These are phyloP conservation scores for Cylindrotheca closterium DNA, from an alignment of 108 stramenopile genomes.

Conservation along the genomic window DNA sequence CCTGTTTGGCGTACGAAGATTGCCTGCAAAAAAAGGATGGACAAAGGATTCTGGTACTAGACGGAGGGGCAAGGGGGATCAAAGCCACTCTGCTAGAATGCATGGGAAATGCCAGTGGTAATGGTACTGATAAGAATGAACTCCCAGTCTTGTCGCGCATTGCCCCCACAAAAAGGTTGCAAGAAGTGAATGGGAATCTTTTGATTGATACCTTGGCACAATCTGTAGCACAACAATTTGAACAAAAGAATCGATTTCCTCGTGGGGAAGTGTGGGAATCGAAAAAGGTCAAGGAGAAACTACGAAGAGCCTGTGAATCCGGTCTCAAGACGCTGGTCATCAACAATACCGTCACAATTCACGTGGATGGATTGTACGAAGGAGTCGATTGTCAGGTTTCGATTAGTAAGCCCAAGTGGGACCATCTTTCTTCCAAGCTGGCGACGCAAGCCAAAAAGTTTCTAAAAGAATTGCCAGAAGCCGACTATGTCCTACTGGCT, in stretches of 20 bases:
- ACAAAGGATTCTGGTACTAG: conserved; percentile 51
- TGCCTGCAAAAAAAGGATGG: conserved; percentile 17
- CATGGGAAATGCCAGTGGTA: conserved; percentile 4
- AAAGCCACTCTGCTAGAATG: conserved; percentile 39
- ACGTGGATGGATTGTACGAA: conserved; percentile 73
- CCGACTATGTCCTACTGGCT: conserved; percentile 57
- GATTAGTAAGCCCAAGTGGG: conserved; percentile 69
- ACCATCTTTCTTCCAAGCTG: conserved; percentile 56
- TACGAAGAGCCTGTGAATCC: conserved; percentile 61
- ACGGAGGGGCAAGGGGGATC: conserved; percentile 70
- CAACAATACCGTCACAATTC: conserved; percentile 55
- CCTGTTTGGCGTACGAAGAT: conserved; percentile 26
- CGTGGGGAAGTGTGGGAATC: conserved; percentile 53
- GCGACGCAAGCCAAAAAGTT: conserved; percentile 51
- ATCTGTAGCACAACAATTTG: conserved; percentile 73
- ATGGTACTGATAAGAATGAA: too few species aligned
- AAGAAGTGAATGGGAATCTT: conserved; percentile 13
- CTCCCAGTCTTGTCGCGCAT: conserved; percentile 23
- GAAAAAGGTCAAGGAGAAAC: conserved; percentile 63
- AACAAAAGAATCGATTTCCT: conserved; percentile 58
- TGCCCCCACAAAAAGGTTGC: conserved; percentile 16
- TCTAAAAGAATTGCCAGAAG: background rate
- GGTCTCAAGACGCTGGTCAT: conserved; percentile 60
- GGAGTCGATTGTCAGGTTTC: conserved; percentile 77
- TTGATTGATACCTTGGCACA: conserved; percentile 39